Evolutionary conservation across 2,329 filamentous ascomycete species (phyloP).

Genomic region (Leptographium procerum): DNA sequence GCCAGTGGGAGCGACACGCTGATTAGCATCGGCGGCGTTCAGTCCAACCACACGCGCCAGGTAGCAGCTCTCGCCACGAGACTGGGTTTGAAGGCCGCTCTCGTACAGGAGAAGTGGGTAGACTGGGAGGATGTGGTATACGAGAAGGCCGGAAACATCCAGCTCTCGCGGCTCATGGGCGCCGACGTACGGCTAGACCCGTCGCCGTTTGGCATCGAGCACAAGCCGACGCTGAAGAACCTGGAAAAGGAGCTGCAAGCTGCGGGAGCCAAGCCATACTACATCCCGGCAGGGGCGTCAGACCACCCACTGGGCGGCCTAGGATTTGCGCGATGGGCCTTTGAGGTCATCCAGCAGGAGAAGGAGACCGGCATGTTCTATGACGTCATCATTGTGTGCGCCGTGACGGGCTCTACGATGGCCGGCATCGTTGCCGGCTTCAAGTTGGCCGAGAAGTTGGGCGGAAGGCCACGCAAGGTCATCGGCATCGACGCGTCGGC

Average conservation of each 20-base stretch:
- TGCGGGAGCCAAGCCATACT: slow-evolving; percentile 46
- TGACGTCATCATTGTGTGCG: slow-evolving; percentile 56
- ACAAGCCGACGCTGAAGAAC: slow-evolving; percentile 52
- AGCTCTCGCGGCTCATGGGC: slow-evolving; percentile 56
- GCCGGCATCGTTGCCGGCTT: slow-evolving; percentile 65
- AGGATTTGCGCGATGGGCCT: slow-evolving; percentile 60
- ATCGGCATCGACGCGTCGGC: slow-evolving; percentile 58
- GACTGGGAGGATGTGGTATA: slow-evolving; percentile 49
- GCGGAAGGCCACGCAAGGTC: slow-evolving; percentile 36
- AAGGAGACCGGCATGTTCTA: slow-evolving; percentile 50
- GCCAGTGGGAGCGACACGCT: slow-evolving; percentile 47
- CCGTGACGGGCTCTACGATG: slow-evolving; percentile 59
- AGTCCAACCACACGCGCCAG: slow-evolving; percentile 59
- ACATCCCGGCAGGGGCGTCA: slow-evolving; percentile 60
- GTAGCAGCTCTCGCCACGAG: slow-evolving; percentile 51
- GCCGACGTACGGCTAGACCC: slow-evolving; percentile 51
- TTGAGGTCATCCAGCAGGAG: slow-evolving; percentile 57
- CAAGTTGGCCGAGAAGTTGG: slow-evolving; percentile 44
- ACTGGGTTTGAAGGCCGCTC: slow-evolving; percentile 42
- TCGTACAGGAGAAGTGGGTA: slow-evolving; percentile 61
- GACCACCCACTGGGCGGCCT: slow-evolving; percentile 60
- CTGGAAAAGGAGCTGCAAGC: slow-evolving; percentile 24
- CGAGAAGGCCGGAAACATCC: slow-evolving; percentile 57
- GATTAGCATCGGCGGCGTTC: slow-evolving; percentile 55
- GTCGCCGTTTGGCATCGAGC: slow-evolving; percentile 54